phyloP scores from a whole-genome alignment of 352 stramenopile species.

The Phytophthora ohioensis region DNA sequence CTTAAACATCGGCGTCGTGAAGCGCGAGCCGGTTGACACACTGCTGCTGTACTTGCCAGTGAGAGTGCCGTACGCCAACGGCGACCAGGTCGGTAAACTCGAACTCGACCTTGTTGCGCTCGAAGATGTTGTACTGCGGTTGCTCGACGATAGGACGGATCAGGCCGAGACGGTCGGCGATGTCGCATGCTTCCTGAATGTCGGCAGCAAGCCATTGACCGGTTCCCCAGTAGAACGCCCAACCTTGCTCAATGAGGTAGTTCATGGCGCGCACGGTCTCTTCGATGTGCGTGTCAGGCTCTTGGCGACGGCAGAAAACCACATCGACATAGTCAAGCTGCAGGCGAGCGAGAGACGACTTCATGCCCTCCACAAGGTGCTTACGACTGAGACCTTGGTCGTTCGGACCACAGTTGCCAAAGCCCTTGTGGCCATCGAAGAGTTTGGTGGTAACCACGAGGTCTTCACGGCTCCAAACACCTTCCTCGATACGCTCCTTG shows the following conservation, averaged over 20 bases:
- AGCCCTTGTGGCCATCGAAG: conserved; percentile 16
- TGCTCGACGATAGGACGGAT: conserved; percentile 53
- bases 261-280: conserved; percentile 20
- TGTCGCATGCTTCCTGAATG: conserved; percentile 16
- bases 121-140: conserved; percentile 48
- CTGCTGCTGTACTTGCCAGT: conserved; percentile 4
- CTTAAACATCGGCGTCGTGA: conserved; percentile 3
- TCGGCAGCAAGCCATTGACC: conserved; percentile 10
- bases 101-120: conserved; percentile 21
- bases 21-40: conserved; percentile 6
- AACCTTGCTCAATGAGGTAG: conserved; percentile 16
- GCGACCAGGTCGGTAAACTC: conserved; percentile 7
- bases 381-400: conserved; percentile 23
- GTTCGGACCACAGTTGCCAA: conserved; percentile 6
- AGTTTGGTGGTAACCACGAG: conserved; percentile 52
- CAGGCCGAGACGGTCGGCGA: conserved; percentile 42
- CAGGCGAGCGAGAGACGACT: conserved; percentile 31
- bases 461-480: conserved; percentile 7
- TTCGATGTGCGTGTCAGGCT: conserved; percentile 42
- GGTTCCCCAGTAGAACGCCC: conserved; percentile 18
- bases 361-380: conserved; percentile 30
- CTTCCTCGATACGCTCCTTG: conserved; percentile 14
- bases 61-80: conserved; percentile 10
- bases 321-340: conserved; percentile 38
- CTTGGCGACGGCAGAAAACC: conserved; percentile 50